Base-by-base conservation (phyloP, 2,329 filamentous ascomycete species). In the Sarocladium strictum region DNA sequence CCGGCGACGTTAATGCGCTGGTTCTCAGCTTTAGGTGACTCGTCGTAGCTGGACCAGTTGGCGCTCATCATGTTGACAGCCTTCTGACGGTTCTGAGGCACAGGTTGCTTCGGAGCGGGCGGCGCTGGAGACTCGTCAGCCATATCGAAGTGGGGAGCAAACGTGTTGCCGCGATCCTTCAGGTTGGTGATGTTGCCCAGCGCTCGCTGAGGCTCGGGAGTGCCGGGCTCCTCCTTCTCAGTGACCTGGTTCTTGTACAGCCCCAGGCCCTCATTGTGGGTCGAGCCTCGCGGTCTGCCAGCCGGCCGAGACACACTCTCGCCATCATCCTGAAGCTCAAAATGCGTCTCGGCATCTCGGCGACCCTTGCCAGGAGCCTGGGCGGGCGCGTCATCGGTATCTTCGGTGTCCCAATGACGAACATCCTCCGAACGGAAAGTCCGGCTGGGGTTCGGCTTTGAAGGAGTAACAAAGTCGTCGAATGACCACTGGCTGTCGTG, bases 401-500 rank as follows among this genome's bases (percentile, higher is more conserved):
- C 86, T 38, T 38, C 35, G 49, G 86, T 84, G 61, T 86, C 87
- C 83, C 89, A 95, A 67, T 94, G 87, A 54, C 89, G 86, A 57
- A 85, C 79, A 58, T 94, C 85, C 64, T 90, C 83, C 37, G 79
- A 74, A 57, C 85, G 80, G 53, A 76, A 65, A 21, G 80, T 68
- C 68, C 86, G 88, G 45, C 77, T 73, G 3, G 80, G 77, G 49
- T 82, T 76, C 24, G 72, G 61, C 76, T 96, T 96, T 60, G 86
- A 80, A 0, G 93, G 93, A 0, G 92, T 96, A 15, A 76, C 75
- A 63, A 96, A 96, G 71, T 96, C 91, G 58, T 90, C 83, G 69
- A 97, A 97, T 50, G 84, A 84, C 91, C 93, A 97, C 58, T 89
- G 86, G 59, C 84, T 84, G 56, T 78, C 75, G 66, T 90, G 85